phyloP scores from a whole-genome alignment of 2,329 filamentous ascomycete genomes.

The Ophiostoma ulmi region DNA sequence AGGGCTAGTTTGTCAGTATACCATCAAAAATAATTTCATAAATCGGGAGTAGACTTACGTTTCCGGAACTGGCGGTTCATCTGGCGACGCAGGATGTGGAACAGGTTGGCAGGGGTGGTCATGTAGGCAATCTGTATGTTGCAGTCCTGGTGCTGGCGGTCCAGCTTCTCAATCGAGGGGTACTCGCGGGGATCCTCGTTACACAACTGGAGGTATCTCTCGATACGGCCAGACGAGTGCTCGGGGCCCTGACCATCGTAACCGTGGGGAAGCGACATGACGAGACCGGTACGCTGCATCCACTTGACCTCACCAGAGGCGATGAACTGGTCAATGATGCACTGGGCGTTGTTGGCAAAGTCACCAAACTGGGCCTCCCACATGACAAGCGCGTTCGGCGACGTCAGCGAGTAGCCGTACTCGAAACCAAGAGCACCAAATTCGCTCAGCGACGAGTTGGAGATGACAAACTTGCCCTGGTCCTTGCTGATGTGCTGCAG shows the following conservation, averaged over 20 bases:
- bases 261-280: slow-evolving; percentile 93
- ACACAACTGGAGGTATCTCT: slow-evolving; percentile 93
- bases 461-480: slow-evolving; percentile 93
- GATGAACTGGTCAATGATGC: slow-evolving; percentile 98
- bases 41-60: slow-evolving; percentile 57
- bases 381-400: slow-evolving; percentile 94
- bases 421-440: slow-evolving; percentile 83
- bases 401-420: slow-evolving; percentile 96
- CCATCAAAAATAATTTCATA: not conserved
- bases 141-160: slow-evolving; percentile 97
- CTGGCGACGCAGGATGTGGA: slow-evolving; percentile 93
- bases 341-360: slow-evolving; percentile 99
- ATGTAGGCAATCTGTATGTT: slow-evolving; percentile 99
- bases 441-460: slow-evolving; percentile 81
- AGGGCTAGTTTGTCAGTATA: slow-evolving; percentile 55
- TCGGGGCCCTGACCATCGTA: slow-evolving; percentile 98
- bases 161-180: slow-evolving; percentile 80
- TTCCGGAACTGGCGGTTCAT: slow-evolving; percentile 99
- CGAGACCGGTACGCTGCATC: slow-evolving; percentile 94
- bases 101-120: slow-evolving; percentile 92
- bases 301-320: slow-evolving; percentile 97
- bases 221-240: slow-evolving; percentile 94
- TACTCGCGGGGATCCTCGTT: slow-evolving; percentile 96
- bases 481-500: slow-evolving; percentile 83
- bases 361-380: slow-evolving; percentile 99